phyloP scores from a whole-genome alignment of 345 rosid species.

The Bruguiera parviflora region DNA sequence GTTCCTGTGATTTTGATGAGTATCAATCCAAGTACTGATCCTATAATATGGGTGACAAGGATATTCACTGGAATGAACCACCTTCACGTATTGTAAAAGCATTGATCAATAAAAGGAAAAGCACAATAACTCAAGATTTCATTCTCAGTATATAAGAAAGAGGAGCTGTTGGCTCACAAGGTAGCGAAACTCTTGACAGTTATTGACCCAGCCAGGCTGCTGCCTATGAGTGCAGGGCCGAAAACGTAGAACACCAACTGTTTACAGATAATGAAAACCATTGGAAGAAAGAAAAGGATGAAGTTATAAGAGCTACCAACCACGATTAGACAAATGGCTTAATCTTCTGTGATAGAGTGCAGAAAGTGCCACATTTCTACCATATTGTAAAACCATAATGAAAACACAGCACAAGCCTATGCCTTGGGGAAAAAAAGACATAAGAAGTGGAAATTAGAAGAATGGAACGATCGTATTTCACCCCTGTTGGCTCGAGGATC shows the following conservation, averaged over 20 bases:
- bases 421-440: too few species aligned
- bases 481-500: too few species aligned
- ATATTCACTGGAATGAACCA: conserved; percentile 35
- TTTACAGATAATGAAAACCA: too few species aligned
- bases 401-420: too few species aligned
- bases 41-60: conserved; percentile 23
- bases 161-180: conserved; percentile 25
- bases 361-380: too few species aligned
- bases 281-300: too few species aligned
- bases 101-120: neutral
- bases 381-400: too few species aligned
- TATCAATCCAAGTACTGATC: conserved; percentile 27
- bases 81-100: conserved; percentile 6
- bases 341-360: too few species aligned
- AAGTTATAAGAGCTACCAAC: too few species aligned
- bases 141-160: neutral
- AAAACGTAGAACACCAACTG: conserved; percentile 42
- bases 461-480: too few species aligned
- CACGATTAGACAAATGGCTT: too few species aligned
- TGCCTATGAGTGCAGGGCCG: conserved; percentile 31
- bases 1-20: conserved; percentile 23
- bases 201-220: conserved; percentile 36
- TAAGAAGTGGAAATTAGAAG: too few species aligned
- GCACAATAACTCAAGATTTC: neutral
- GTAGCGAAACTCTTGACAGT: conserved; percentile 30